These are phyloP conservation scores for Trifolium fragiferum DNA, from an alignment of 306 rosid species.

Conservation along the genomic window DNA sequence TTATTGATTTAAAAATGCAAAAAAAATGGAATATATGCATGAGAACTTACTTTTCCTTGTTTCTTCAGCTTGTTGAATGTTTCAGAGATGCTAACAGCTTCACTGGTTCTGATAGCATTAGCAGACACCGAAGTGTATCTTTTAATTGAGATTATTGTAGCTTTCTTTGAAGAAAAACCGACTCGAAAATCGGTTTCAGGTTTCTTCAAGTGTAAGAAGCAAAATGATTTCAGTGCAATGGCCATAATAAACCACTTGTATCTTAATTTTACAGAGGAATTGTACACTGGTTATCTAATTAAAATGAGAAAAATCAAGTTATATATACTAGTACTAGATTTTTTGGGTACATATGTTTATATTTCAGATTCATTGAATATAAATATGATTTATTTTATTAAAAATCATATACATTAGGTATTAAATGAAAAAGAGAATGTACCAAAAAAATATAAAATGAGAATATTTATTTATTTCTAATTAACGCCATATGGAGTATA, in stretches of 20 bases:
- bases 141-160: slow-evolving; percentile 39
- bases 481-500: too few species aligned
- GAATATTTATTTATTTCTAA: too few species aligned
- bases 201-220: slow-evolving; percentile 63
- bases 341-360: too few species aligned
- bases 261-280: slow-evolving; percentile 16
- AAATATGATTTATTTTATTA: too few species aligned
- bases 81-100: slow-evolving; percentile 68
- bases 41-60: slow-evolving; percentile 64
- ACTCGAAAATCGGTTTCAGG: slow-evolving; percentile 42
- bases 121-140: slow-evolving; percentile 61
- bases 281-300: background rate
- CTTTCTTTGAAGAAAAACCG: slow-evolving; percentile 40
- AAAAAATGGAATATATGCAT: too few species aligned
- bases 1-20: too few species aligned
- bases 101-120: slow-evolving; percentile 50
- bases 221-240: slow-evolving; percentile 55
- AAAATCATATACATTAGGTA: too few species aligned
- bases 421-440: too few species aligned
- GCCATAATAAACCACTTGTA: slow-evolving; percentile 50
- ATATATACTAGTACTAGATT: too few species aligned
- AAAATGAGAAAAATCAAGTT: background rate
- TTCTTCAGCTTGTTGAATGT: slow-evolving; percentile 69
- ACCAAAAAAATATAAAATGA: too few species aligned
- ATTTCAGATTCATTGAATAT: too few species aligned